These are phyloP conservation scores for Musa troglodytarum DNA, from an alignment of 176 grass and related monocot genomes.

Conservation along the genomic window DNA sequence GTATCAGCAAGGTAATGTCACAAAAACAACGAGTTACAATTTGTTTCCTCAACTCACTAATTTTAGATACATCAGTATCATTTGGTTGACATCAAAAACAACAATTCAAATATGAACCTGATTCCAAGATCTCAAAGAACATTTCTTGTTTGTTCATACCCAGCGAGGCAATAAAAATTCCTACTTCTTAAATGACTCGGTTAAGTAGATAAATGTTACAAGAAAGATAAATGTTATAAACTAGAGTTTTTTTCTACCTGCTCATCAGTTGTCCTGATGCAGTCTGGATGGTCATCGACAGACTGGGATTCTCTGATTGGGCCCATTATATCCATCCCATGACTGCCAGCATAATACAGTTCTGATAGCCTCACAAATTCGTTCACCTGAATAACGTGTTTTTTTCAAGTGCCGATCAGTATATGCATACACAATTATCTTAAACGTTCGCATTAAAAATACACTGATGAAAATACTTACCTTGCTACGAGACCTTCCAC, in stretches of 20 bases:
- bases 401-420: not conserved
- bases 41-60: not conserved
- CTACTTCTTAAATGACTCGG: not conserved
- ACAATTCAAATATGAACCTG: too few species aligned
- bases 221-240: not conserved
- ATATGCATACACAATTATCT: not conserved
- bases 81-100: too few species aligned
- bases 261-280: constrained; percentile 20
- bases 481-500: constrained; percentile 88
- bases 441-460: not conserved
- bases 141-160: not conserved
- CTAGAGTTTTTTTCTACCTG: constrained; percentile 16
- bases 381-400: constrained; percentile 33
- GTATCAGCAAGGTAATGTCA: not conserved
- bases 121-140: too few species aligned
- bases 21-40: not conserved
- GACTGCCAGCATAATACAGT: constrained; percentile 90
- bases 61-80: not conserved
- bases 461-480: constrained; percentile 21
- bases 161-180: not conserved
- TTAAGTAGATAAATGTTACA: not conserved
- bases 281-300: constrained; percentile 1
- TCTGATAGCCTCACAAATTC: constrained; percentile 87
- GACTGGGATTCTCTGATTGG: constrained; percentile 33
- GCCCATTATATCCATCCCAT: constrained; percentile 91